Base-by-base conservation (phyloP, 2,329 filamentous ascomycete species). In the Aspergillus flavus region DNA sequence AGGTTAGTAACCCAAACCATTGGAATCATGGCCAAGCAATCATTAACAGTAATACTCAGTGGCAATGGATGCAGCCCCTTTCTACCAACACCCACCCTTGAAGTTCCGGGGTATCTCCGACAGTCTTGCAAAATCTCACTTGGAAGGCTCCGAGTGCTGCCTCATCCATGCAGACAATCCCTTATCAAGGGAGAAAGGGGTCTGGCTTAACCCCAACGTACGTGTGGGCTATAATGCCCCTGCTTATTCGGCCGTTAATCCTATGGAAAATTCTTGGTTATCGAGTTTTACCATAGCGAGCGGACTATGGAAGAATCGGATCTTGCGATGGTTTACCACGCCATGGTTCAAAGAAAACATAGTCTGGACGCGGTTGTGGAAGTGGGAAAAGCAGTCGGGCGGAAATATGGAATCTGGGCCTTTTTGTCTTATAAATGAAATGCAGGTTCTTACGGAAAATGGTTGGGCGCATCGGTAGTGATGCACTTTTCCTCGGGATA, bases 111-210 rank as follows among this genome's bases (percentile, higher is more conserved):
- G 80, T 61, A 83, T 85, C 64, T 78, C 80, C 9, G 84, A 85
- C 61, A 71, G 81, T 6, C 85, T 82, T 62, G 87, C 86, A 2
- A 71, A 75, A 9, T 71, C 80, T 30, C 90, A 92, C 71, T 80
- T 83, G 67, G 85, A 87, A 66, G 81, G 82, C 2, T 85, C 83
- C 50, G 85, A 87, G 70, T 86, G 85, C 71, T 87, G 85, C 65
- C 75, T 87, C 0, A 87, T 92, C 60, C 90, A 92, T 72, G 86
- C 87, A 2, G 90, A 92, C 71, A 92, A 92, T 69, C 86, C 85
- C 1, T 77, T 88, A 6, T 66, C 64, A 6, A 30, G 16, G 2
- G 56, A 61, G 50, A 68, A 80, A 60, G 87, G 90, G 57, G 86
- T 92, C 6, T 92, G 83, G 74, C 72, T 92, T 45, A 93, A 93